phyloP scores from a whole-genome alignment of 2,329 filamentous ascomycete species.

The Lecanicillium sp. region DNA sequence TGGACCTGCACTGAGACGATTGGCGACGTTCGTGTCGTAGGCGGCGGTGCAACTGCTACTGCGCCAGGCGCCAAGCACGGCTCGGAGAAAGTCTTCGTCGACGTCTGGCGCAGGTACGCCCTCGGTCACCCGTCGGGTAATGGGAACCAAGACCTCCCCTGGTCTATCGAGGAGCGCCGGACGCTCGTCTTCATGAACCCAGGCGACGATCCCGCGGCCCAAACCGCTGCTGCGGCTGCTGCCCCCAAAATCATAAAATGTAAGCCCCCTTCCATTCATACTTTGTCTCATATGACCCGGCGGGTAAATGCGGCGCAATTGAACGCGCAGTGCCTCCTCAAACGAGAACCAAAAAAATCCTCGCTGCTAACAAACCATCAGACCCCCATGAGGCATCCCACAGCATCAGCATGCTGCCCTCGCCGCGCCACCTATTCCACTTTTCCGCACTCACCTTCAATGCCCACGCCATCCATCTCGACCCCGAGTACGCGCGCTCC shows the following conservation, averaged over 20 bases:
- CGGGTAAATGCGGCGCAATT: background rate
- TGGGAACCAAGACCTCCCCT: slow-evolving; percentile 12
- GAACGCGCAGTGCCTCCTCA: background rate
- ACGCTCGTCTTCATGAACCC: slow-evolving; percentile 46
- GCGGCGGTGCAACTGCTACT: slow-evolving; percentile 12
- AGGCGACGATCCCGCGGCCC: background rate
- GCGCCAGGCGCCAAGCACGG: slow-evolving; percentile 12
- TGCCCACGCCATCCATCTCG: slow-evolving; percentile 84
- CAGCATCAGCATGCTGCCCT: slow-evolving; percentile 55
- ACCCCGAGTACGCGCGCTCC: slow-evolving; percentile 60
- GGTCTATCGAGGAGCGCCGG: slow-evolving; percentile 41
- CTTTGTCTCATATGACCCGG: no score
- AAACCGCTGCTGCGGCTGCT: no score
- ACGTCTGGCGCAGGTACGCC: slow-evolving; percentile 43
- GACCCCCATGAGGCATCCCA: slow-evolving; percentile 31
- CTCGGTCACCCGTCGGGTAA: slow-evolving; percentile 16
- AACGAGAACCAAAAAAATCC: background rate
- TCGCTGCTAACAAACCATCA: slow-evolving; percentile 15
- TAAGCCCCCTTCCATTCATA: background rate
- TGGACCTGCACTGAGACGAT: slow-evolving; percentile 43
- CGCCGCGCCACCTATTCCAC: slow-evolving; percentile 70
- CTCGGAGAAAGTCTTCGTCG: slow-evolving; percentile 45
- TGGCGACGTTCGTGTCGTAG: slow-evolving; percentile 31
- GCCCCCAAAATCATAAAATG: slow-evolving; percentile 2
- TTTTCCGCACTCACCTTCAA: slow-evolving; percentile 92